Base-by-base conservation (phyloP, 2,329 filamentous ascomycete genomes). In the Colletotrichum theobromicola region DNA sequence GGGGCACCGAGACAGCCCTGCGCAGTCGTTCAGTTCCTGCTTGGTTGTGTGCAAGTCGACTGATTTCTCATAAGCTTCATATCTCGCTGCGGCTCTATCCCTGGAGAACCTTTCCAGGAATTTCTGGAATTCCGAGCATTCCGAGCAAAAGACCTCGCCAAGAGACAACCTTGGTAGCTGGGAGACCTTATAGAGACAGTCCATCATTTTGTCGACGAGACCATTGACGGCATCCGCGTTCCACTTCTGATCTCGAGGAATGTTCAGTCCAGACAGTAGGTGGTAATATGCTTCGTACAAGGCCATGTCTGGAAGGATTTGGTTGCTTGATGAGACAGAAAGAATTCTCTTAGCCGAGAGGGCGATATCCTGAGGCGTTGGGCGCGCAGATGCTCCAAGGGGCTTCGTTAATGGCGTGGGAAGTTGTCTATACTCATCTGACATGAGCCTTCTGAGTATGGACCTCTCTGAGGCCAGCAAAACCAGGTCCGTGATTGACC, bases 181-280 rank as follows among this genome's bases (percentile, higher is more conserved):
- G 0, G 37, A 42, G 9, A 42, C 5, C 18, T 3, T 2, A 1
- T 42, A 1, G 0, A 42, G 1, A 42, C 37, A 10, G 5, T 12
- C 18, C 37, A n/a, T 6, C 0, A n/a, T 2, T 0, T 42, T 4
- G 8, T 42, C 5, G 18, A 42, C 37, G 1, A 42, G 5, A 9
- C 0, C 37, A 42, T 42, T 42, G 37, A 42, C 37, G 4, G 18
- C 9, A 9, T 42, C 37, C 18, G 5, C 0, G 1, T n/a, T 18
- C 37, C 37, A 42, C 4, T 1, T 42, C 9, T n/a, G 37, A 42
- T 42, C 0, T 1, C 5, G 37, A 42, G 37, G 5, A 2, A 42
- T 42, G 9, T 42, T 6, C 18, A 5, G 6, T 42, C 2, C 1
- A 42, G 18, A n/a, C 1, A 0, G 1, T 9, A 42, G 1, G 9